A percentile compares a stretch with the other conserved stretches of the same genome.
phyloP scores from a whole-genome alignment of 148 eudicot genomes.

The Nepenthes gracilis region DNA sequence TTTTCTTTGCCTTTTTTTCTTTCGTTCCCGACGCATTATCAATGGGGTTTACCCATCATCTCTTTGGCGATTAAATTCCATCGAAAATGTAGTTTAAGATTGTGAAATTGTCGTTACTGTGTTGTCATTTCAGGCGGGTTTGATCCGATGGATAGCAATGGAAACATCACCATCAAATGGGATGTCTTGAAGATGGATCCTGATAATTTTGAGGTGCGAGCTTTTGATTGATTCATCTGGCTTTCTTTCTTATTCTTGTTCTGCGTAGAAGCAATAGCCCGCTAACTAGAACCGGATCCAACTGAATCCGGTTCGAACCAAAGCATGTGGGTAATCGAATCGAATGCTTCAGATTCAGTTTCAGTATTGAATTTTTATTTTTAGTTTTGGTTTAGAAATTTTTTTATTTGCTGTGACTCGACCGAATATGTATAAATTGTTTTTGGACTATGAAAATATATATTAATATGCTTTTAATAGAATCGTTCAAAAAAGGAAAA shows the following conservation, averaged over 20 bases:
- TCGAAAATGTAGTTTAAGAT: background rate
- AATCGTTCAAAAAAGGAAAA: too few species aligned
- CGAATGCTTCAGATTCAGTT: too few species aligned
- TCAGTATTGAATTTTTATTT: too few species aligned
- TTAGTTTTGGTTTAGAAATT: too few species aligned
- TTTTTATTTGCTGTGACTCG: too few species aligned
- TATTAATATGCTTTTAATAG: too few species aligned
- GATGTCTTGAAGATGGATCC: slow-evolving; percentile 36
- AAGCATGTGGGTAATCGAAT: too few species aligned
- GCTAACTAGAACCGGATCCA: too few species aligned
- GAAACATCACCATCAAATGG: slow-evolving; percentile 83
- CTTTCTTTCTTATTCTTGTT: background rate
- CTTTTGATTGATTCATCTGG: background rate
- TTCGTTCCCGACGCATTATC: background rate
- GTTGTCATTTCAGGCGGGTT: slow-evolving; percentile 48
- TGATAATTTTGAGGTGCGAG: slow-evolving; percentile 29
- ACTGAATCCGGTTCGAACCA: too few species aligned
- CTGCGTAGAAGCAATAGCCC: background rate
- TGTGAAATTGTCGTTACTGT: slow-evolving; percentile 7
- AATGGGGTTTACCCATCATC: background rate
- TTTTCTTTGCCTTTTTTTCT: background rate
- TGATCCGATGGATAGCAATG: slow-evolving; percentile 67
- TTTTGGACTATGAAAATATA: too few species aligned
- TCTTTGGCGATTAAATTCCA: background rate
- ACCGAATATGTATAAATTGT: too few species aligned